Evolutionary conservation across 2,329 filamentous ascomycete species (phyloP).

Genomic region (Alternaria longipes): DNA sequence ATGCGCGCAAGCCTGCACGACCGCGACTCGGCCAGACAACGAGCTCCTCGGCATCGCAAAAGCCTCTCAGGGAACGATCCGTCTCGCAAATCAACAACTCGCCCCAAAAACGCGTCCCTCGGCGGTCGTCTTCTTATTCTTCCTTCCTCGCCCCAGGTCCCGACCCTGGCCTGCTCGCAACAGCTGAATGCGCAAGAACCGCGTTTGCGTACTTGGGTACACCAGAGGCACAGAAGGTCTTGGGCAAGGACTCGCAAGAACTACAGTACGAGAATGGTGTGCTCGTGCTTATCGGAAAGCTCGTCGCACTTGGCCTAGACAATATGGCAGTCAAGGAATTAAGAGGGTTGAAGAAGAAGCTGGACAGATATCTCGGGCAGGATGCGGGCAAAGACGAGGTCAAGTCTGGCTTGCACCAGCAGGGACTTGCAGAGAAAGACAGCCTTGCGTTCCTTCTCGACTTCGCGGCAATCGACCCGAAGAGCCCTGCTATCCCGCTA

Average conservation of each 20-base stretch:
- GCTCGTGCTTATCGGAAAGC: conserved; percentile 72
- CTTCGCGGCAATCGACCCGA: conserved; percentile 59
- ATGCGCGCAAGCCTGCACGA: conserved; percentile 33
- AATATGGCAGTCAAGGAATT: conserved; percentile 76
- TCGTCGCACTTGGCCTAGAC: conserved; percentile 71
- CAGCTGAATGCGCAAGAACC: conserved; percentile 73
- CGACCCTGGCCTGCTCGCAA: conserved; percentile 58
- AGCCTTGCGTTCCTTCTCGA: conserved; percentile 69
- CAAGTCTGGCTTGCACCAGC: conserved; percentile 29
- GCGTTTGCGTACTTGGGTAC: conserved; percentile 72
- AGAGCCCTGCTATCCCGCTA: conserved; percentile 58
- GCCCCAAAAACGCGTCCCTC: conserved; percentile 51
- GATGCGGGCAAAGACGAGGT: conserved; percentile 12
- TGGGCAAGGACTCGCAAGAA: conserved; percentile 65
- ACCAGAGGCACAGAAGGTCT: conserved; percentile 61
- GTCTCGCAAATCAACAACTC: conserved; percentile 69
- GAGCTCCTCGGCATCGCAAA: conserved; percentile 58
- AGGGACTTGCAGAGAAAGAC: conserved; percentile 49
- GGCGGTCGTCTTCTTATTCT: conserved; percentile 52
- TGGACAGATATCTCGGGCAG: conserved; percentile 57
- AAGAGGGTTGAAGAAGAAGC: conserved; percentile 68
- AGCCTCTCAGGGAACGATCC: conserved; percentile 68
- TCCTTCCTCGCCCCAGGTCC: conserved; percentile 36
- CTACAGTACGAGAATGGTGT: conserved; percentile 78
- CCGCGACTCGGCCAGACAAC: conserved; percentile 28